Evolutionary conservation across 768 basidiomycete genomes (phyloP).

Genomic region (Leucocoprinus sp.): DNA sequence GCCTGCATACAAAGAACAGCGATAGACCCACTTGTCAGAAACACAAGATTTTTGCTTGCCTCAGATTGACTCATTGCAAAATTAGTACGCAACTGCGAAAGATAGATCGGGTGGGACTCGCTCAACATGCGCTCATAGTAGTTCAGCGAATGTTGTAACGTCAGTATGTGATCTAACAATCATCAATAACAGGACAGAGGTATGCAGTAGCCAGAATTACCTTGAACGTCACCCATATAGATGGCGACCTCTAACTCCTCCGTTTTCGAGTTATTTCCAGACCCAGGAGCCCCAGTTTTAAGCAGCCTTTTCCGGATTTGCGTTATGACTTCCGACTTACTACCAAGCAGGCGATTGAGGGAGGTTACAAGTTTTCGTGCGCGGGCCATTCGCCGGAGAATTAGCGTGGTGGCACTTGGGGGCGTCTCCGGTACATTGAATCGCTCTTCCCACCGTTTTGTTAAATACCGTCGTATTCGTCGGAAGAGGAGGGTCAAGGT

Average conservation of each 20-base stretch:
- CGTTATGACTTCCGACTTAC: slow-evolving; percentile 77
- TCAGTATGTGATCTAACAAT: slow-evolving; percentile 75
- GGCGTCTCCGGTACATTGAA: slow-evolving; percentile 15
- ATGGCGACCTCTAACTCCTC: slow-evolving; percentile 69
- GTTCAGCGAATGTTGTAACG: slow-evolving; percentile 73
- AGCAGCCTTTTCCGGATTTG: slow-evolving; percentile 70
- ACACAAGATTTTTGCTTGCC: slow-evolving; percentile 58
- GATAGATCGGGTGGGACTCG: slow-evolving; percentile 81
- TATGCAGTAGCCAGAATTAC: slow-evolving; percentile 32
- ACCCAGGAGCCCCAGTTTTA: slow-evolving; percentile 24
- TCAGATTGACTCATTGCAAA: slow-evolving; percentile 51
- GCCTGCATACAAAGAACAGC: slow-evolving; percentile 59
- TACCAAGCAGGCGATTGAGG: slow-evolving; percentile 61
- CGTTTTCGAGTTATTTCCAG: slow-evolving; percentile 30
- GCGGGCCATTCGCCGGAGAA: slow-evolving; percentile 71
- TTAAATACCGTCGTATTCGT: slow-evolving; percentile 26
- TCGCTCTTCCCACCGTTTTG: slow-evolving; percentile 17
- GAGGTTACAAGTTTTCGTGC: slow-evolving; percentile 74
- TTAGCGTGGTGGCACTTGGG: slow-evolving; percentile 32
- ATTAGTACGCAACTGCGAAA: slow-evolving; percentile 64
- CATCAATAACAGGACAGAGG: slow-evolving; percentile 8
- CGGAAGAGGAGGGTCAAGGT: slow-evolving; percentile 28
- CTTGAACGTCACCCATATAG: slow-evolving; percentile 89
- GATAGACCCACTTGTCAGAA: slow-evolving; percentile 59
- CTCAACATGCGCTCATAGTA: slow-evolving; percentile 87